Evolutionary conservation across 2,329 filamentous ascomycete species (phyloP), one percentile per base, ranked within the genome.

Genomic region (Venturiaceae sp.): DNA sequence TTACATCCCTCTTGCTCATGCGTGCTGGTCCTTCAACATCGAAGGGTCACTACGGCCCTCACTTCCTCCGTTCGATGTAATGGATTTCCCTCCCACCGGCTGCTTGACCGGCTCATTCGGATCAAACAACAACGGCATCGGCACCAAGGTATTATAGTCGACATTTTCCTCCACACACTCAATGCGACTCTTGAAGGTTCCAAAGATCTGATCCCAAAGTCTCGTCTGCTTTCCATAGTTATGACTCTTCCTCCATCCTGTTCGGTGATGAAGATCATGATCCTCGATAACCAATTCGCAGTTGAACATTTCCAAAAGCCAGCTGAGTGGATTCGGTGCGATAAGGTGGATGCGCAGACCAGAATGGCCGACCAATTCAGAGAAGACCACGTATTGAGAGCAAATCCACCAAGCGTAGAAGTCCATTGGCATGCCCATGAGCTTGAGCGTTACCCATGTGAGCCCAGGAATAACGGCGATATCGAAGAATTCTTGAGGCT

Each of bases 331-430:
- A 1, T 67, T 68, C 0, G 74, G 72, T 0, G 71, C 67, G 0
- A 66, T 67, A 0, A 68, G 63, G 53, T 70, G 68, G 9, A 77
- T 53, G 1, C 75, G 70, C 14, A 77, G 59, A 1, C 74, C 73
- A 32, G 68, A 72, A 54, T 76, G 74, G 3, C 74, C 73, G 28
- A 66, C 63, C 3, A 74, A 55, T 58, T 76, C 74, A 14, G 72
- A 63, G 63, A 70, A 77, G 13, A 74, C 66, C 32, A 77, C 66
- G 55, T 75, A 77, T 56, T 74, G 67, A 55, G 76, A 71, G 62
- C 74, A 77, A 19, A 77, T 61, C 74, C 74, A 77, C 73, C 72
- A 75, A 44, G 76, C 74, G 53, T 77, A 76, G 62, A 78, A 77
- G 1, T 72, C 74, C 71, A 77, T 72, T 0, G 73, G 74, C 3